Base-by-base conservation (phyloP, 805 yeast genomes). In the Candida schatavii region DNA sequence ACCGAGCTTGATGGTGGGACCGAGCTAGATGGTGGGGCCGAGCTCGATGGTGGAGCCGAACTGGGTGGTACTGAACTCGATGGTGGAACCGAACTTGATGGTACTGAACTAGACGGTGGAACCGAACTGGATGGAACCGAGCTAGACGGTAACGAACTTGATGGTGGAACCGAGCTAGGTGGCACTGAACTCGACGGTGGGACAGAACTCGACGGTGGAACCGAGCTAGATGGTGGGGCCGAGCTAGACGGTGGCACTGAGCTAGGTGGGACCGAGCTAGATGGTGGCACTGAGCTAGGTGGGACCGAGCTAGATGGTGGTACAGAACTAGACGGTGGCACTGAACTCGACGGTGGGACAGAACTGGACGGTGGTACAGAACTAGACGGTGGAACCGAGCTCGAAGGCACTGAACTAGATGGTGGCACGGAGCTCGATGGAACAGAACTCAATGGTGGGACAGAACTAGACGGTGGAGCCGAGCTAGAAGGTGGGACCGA, bases 31-130 rank as follows among this genome's bases (percentile, higher is more conserved):
- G 27, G 27, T 14, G 35, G 15, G 19, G 35, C 19, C 5, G 20
- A 11, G 31, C 44, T 13, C 10, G 45, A 21, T 15, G 38, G 23
- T n/a, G 45, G 37, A 15, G 44, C 15, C 3, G 33, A 7, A 14
- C 40, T 15, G 14, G 17, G 26, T 10, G 36, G 9, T 18, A 35
- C 29, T 18, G 37, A 10, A 17, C 40, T 27, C 5, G 28, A 31
- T 18, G 22, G n/a, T 17, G 35, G 14, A 32, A n/a, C 19, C 5
- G 20, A 5, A 31, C 35, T 5, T 20, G 39, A 10, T 10, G 46
- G 30, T n/a, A n/a, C n/a, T n/a, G n/a, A n/a, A n/a, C n/a, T n/a
- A 5, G 35, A 9, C 13, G 26, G 9, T 5, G 34, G 15, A 13
- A 7, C 13, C 3, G 40, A 17, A 17, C 32, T 37, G 23, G 39